Percentiles rank a stretch among this genome's conserved stretches.
Conservation (phyloP, 2,329 filamentous ascomycete species). For the Sporothrix brunneoviolacea region DNA sequence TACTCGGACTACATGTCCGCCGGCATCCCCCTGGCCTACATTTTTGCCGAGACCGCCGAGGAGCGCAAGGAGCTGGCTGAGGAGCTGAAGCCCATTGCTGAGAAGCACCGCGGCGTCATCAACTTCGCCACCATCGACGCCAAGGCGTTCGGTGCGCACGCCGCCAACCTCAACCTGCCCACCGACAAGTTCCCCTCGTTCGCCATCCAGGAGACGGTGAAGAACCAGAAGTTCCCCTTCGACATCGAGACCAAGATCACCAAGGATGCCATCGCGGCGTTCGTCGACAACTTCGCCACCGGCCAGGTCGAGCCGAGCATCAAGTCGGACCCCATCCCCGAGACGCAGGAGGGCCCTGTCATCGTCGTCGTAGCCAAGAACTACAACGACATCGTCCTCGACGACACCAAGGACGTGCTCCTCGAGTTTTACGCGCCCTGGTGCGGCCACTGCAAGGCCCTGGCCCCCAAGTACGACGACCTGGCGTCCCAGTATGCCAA, state of each 20-base stretch:
- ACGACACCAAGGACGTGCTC: conserved; percentile 93
- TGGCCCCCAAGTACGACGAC: conserved; percentile 94
- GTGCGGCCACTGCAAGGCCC: conserved; percentile 99
- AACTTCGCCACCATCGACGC: conserved; percentile 99
- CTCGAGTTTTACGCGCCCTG: conserved; percentile 98
- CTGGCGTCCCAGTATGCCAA: conserved; percentile 70
- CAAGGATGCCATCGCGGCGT: conserved; percentile 63
- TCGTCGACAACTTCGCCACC: conserved; percentile 75
- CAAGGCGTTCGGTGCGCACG: conserved; percentile 88
- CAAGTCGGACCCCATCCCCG: conserved; percentile 96
- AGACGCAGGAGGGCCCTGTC: conserved; percentile 85
- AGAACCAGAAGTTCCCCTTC: conserved; percentile 96
- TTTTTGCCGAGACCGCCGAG: conserved; percentile 88
- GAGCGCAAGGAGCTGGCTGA: conserved; percentile 75
- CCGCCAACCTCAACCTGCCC: conserved; percentile 94
- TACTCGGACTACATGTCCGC: conserved; percentile 92
- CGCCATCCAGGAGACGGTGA: conserved; percentile 89
- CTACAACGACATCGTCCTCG: conserved; percentile 85
- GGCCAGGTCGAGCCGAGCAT: conserved; percentile 93
- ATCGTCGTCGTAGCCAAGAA: conserved; percentile 85
- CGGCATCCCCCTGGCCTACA: conserved; percentile 89
- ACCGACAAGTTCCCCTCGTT: conserved; percentile 93
- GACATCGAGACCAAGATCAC: conserved; percentile 77
- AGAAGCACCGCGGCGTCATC: conserved; percentile 88
- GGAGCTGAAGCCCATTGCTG: conserved; percentile 75